Evolutionary conservation across 2,329 filamentous ascomycete genomes (phyloP).

Genomic region (Aureobasidium sp.): DNA sequence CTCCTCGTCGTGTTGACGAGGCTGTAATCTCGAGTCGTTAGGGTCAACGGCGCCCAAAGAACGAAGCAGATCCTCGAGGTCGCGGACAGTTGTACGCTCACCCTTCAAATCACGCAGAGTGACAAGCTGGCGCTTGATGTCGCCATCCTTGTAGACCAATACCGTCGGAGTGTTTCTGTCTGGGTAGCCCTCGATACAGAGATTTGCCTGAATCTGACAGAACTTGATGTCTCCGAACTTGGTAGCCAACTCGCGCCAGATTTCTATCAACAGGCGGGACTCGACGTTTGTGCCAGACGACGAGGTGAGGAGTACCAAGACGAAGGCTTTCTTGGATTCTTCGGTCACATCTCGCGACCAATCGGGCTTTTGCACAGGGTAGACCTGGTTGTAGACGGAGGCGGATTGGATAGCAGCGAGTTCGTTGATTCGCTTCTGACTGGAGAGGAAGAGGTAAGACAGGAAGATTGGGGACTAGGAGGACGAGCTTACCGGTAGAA

Average conservation of each 20-base stretch:
- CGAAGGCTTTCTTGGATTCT: slow-evolving; percentile 61
- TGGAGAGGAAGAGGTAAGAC: background rate
- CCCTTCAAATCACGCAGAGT: slow-evolving; percentile 76
- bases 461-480: slow-evolving; percentile 23
- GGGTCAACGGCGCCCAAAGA: slow-evolving; percentile 73
- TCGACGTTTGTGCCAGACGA: slow-evolving; percentile 74
- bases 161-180: slow-evolving; percentile 93
- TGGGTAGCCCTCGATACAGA: slow-evolving; percentile 95
- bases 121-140: slow-evolving; percentile 88
- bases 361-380: slow-evolving; percentile 89
- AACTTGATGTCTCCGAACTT: slow-evolving; percentile 96
- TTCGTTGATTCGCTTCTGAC: slow-evolving; percentile 77
- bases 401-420: slow-evolving; percentile 67
- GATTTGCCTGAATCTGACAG: slow-evolving; percentile 83
- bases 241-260: slow-evolving; percentile 76
- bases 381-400: slow-evolving; percentile 80
- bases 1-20: slow-evolving; percentile 52
- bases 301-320: slow-evolving; percentile 76
- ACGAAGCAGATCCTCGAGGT: slow-evolving; percentile 75
- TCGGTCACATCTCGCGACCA: slow-evolving; percentile 90
- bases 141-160: slow-evolving; percentile 82
- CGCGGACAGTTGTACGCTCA: slow-evolving; percentile 59
- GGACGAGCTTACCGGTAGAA: slow-evolving; percentile 56
- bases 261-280: slow-evolving; percentile 71
- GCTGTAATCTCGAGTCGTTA: slow-evolving; percentile 69